Percentiles rank a stretch among this genome's conserved stretches.
phyloP scores from a whole-genome alignment of 129 eudicot species.

The Pulicaria dysenterica region DNA sequence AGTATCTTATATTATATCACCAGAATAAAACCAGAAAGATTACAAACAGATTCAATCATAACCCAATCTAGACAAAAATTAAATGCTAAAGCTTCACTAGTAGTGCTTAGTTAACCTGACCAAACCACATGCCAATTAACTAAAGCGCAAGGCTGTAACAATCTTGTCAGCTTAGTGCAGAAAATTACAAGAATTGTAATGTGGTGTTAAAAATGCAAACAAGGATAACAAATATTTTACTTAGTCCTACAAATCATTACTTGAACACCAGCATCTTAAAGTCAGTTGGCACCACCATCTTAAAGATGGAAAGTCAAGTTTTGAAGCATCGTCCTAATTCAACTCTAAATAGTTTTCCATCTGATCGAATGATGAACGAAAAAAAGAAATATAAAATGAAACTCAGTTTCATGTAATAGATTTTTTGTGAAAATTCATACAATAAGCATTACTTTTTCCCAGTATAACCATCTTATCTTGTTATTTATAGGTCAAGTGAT shows the following conservation, averaged over 20 bases:
- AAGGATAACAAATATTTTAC: conserved; percentile 1
- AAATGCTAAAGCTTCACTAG: conserved; percentile 1
- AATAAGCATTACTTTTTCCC: background rate
- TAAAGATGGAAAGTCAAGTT: too few species aligned
- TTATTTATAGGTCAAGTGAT: background rate
- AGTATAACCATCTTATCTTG: background rate
- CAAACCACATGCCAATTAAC: conserved; percentile 5
- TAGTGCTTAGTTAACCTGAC: conserved; percentile 15
- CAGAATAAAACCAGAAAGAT: conserved; percentile 10
- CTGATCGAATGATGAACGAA: too few species aligned
- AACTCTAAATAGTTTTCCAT: too few species aligned
- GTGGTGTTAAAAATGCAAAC: background rate
- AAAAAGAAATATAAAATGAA: too few species aligned
- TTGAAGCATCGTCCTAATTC: too few species aligned
- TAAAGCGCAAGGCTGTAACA: conserved; percentile 17
- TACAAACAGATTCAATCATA: conserved; percentile 1
- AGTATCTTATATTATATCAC: conserved; percentile 28
- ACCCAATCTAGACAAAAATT: conserved; percentile 1
- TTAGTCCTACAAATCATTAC: background rate
- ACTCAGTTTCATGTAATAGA: too few species aligned
- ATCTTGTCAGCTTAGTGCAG: conserved; percentile 6
- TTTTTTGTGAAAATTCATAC: background rate
- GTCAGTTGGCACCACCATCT: conserved; percentile 10
- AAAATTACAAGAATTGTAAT: background rate
- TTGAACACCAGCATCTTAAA: conserved; percentile 5